Conservation (phyloP, 2,329 filamentous ascomycete species). For the Myotisia sp. region DNA sequence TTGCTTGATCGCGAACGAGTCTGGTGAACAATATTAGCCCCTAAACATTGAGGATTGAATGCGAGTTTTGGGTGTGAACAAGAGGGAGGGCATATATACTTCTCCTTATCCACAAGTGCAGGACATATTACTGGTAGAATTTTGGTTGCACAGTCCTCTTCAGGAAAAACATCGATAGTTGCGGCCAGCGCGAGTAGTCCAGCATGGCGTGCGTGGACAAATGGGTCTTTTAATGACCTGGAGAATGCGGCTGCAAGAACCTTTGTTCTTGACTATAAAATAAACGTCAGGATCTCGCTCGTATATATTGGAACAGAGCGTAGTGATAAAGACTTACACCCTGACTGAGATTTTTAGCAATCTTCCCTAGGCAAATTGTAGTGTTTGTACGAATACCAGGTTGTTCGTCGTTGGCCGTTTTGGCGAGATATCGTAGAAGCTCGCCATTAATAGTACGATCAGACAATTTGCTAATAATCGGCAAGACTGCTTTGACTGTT, state of each 20-base stretch:
- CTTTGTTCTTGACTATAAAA: constrained; percentile 57
- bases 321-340: constrained; percentile 26
- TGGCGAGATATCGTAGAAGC: constrained; percentile 75
- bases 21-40: no score
- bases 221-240: constrained; percentile 78
- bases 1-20: constrained; percentile 76
- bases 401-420: constrained; percentile 94
- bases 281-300: constrained; percentile 19
- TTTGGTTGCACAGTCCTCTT: constrained; percentile 76
- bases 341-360: constrained; percentile 71
- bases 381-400: constrained; percentile 96
- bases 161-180: constrained; percentile 71
- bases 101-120: constrained; percentile 84
- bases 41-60: background rate
- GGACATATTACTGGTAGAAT: constrained; percentile 76
- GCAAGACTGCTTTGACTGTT: constrained; percentile 84
- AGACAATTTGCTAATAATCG: constrained; percentile 74
- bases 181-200: constrained; percentile 72
- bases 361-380: constrained; percentile 92
- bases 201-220: constrained; percentile 85
- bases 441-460: constrained; percentile 91
- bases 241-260: constrained; percentile 88
- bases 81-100: constrained; percentile 39
- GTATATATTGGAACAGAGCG: background rate
- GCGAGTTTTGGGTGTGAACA: background rate